Base-by-base conservation (phyloP, 495 filamentous ascomycete species). In the Hyaloscypha hepaticicola region DNA sequence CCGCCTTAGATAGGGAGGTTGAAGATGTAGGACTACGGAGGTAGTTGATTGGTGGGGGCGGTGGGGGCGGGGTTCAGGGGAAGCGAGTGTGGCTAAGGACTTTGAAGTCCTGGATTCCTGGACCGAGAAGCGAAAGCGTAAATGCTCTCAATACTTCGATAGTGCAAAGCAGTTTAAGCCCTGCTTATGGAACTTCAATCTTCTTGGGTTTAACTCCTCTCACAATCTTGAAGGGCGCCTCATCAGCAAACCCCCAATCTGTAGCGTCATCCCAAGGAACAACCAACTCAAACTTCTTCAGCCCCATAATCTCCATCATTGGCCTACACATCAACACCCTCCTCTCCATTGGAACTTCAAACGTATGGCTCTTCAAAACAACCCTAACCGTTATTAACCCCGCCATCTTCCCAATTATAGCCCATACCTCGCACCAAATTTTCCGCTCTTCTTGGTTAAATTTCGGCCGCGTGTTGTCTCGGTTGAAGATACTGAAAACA, bases 401-500 rank as follows among this genome's bases (percentile, higher is more conserved):
- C 25, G 63, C 33, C 62, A 69, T 69, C 6, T 50, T 59, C 9
- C 45, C 51, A 48, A 69, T 56, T 9, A 69, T 60, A 19, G 21
- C 62, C 66, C 66, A 69, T 12, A 53, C 48, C 26, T 63, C 45
- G 25, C 58, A 49, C 66, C 66, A 69, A 7, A 53, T 21, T 29
- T 58, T 61, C 3, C 48, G 60, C 56, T 69, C 66, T 27, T 69
- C 58, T 0, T 51, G 19, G 22, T 60, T 34, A 14, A 41, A 38
- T 48, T 63, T 65, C 19, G 66, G 63, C 41, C 61, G 52, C 8
- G 58, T 58, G 48, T 65, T 65, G 28, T 65, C 51, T 16, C 58
- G 56, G 51, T 69, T 69, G 58, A 69, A 69, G 27, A 69, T 69
- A 28, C 66, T 69, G 41, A 65, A 65, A 8, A 49, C 21, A 22